Base-by-base conservation (phyloP, 2,329 filamentous ascomycete genomes). In the Venturia oleaginea region DNA sequence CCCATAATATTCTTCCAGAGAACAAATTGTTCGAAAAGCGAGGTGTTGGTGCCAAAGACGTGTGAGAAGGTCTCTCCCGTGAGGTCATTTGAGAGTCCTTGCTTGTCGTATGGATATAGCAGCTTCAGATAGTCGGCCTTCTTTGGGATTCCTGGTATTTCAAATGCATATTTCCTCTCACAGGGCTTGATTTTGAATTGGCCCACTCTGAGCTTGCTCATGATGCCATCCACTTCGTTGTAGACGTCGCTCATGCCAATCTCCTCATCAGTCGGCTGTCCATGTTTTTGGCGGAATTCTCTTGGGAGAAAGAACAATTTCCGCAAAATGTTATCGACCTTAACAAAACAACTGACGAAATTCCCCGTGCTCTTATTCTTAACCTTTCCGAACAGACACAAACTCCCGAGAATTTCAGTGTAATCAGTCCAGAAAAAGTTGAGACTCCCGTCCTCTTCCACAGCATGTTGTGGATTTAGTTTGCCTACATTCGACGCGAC, bases 1-100 rank as follows among this genome's bases (percentile, higher is more conserved):
- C 94, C 94, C 93, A 97, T 99, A 70, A 99, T 90, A 72, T 96
- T 96, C 78, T 97, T 97, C 90, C 92, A 97, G 5, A 99, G 82
- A 24, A 99, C 94, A 72, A 99, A 99, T 70, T 99, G 94, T 76
- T 99, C 94, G 70, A 99, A 99, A 0, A 99, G 81, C 0, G 91
- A 86, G 0, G 94, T 99, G 74, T 94, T 96, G 65, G 89, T 89
- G 34, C 95, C 94, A 69, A 99, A 99, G 30, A 96, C 88, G 68
- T 91, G 90, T 1, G 93, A 97, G 73, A 93, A 99, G 0, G 94
- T 97, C 74, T 96, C 87, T 34, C 94, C 94, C 48, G 81, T 84
- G 6, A 84, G 77, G 67, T 89, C 87, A 63, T 84, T 80, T n/a
- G 91, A 83, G 42, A 99, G 75, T 22, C 83, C 80, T 54, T 87